A percentile compares a stretch with the other conserved stretches of the same genome.
These are phyloP conservation scores for Sphagnum fallax DNA, from an alignment of 228 moss, liverwort and hornwort genomes.

Conservation along the genomic window DNA sequence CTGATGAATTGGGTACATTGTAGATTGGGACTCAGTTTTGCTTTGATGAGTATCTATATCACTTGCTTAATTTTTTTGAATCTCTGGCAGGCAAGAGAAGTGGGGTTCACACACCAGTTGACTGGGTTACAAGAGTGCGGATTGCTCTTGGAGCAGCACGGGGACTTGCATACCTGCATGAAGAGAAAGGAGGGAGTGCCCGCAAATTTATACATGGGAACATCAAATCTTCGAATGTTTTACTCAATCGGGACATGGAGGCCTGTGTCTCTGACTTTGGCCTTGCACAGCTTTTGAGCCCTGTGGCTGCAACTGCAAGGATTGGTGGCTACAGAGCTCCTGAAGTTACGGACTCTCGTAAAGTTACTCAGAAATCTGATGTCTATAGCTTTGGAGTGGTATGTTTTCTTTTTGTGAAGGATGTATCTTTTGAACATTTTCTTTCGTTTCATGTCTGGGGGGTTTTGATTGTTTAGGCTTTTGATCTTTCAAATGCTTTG, in stretches of 20 bases:
- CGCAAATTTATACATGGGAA: conserved; percentile 54
- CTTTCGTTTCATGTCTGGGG: too few species aligned
- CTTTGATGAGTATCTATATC: neutral
- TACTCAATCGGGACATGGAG: conserved; percentile 47
- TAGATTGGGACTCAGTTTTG: neutral
- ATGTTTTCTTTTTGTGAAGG: neutral
- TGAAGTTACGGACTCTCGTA: conserved; percentile 40
- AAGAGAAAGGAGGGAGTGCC: conserved; percentile 17
- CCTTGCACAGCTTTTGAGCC: conserved; percentile 44
- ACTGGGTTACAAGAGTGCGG: conserved; percentile 54
- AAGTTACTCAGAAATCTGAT: conserved; percentile 49
- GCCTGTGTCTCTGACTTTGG: conserved; percentile 59
- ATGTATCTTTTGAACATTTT: too few species aligned
- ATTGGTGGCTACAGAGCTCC: conserved; percentile 54
- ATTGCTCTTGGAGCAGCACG: conserved; percentile 55
- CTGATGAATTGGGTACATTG: neutral
- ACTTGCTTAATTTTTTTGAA: too few species aligned
- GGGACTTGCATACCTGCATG: conserved; percentile 58
- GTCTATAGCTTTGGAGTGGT: conserved; percentile 85
- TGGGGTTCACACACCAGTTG: conserved; percentile 25
- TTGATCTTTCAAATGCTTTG: too few species aligned
- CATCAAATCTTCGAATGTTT: conserved; percentile 64
- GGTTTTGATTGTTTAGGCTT: too few species aligned
- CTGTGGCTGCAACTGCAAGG: conserved; percentile 24
- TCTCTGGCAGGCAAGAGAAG: conserved; percentile 32